Evolutionary conservation across 2,329 filamentous ascomycete species (phyloP), one percentile per base, ranked within the genome.

Genomic region (Podosphaera xanthii): DNA sequence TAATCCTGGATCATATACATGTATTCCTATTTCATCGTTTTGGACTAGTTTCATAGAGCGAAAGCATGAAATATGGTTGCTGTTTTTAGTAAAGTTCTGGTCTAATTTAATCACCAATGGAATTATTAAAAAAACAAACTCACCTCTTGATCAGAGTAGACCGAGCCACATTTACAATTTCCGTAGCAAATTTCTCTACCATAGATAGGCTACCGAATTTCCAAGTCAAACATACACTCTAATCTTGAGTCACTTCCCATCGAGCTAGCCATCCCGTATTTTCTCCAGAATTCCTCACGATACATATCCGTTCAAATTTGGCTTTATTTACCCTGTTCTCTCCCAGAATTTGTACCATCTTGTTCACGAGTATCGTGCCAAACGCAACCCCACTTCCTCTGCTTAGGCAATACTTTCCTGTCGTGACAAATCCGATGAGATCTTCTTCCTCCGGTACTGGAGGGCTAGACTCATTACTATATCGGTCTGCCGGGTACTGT

Each of bases 401-500:
- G 1, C 80, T 79, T 1, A 97, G 77, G 66, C 84, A 89, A 69
- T 84, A 95, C 57, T 86, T 84, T 0, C 91, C 92, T 0, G 84
- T 85, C 1, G 89, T 96, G 33, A 96, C 83, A 69, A 94, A 98
- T 0, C 92, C 92, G 57, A 97, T 79, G 10, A 97, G 75, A 68
- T 96, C 86, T 31, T 78, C 75, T 62, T 82, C 81, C 8, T 76
- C 75, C 0, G 91, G 91, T n/a, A 89, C 81, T 0, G 81, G 67
- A 0, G 84, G 83, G 64, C 87, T 80, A 0, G 71, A 68, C 0
- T 74, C 73, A 33, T 71, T 62, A 6, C 62, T 58, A 30, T 58
- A 66, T 40, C 46, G 59, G 5, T 44, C 2, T 9, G 48, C 70
- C 4, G 73, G 67, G 68, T 71, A 76, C 3, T 67, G 64, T 42